phyloP scores from a whole-genome alignment of 1,284 basidiomycete species.

The Heterobasidion occidentale region DNA sequence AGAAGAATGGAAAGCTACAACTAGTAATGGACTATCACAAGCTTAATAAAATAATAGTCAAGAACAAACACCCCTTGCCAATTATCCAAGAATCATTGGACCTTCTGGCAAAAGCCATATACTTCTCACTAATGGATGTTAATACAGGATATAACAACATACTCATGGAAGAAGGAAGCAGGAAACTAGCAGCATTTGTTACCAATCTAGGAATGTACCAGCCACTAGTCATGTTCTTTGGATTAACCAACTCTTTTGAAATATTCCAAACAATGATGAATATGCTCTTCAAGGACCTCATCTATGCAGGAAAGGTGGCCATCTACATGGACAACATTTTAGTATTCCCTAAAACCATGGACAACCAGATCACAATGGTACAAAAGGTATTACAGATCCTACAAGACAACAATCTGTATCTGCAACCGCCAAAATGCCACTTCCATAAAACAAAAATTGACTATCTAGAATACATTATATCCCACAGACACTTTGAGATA shows the following conservation, averaged over 20 bases:
- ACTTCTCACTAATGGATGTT: constrained; percentile 12
- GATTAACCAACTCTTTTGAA: not conserved
- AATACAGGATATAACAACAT: not conserved
- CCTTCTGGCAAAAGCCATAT: not conserved
- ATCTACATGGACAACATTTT: not conserved
- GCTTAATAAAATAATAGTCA: constrained; percentile 10
- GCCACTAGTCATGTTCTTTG: not conserved
- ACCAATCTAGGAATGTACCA: constrained; percentile 16
- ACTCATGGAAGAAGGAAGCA: not conserved
- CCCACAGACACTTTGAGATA: not conserved
- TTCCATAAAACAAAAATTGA: not conserved
- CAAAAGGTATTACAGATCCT: not conserved
- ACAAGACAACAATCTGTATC: not conserved
- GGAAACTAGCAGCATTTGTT: constrained; percentile 13
- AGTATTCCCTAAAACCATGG: not conserved
- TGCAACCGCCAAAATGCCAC: not conserved
- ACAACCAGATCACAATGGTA: not conserved
- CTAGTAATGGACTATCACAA: constrained; percentile 7
- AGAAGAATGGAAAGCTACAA: not conserved
- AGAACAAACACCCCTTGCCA: constrained; percentile 2
- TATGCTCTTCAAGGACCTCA: not conserved
- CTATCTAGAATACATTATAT: not conserved
- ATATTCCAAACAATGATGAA: not conserved
- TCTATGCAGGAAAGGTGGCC: not conserved
- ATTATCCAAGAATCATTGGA: constrained; percentile 4